Evolutionary conservation across 2,329 filamentous ascomycete genomes (phyloP).

Genomic region (Stagonosporopsis tanaceti): DNA sequence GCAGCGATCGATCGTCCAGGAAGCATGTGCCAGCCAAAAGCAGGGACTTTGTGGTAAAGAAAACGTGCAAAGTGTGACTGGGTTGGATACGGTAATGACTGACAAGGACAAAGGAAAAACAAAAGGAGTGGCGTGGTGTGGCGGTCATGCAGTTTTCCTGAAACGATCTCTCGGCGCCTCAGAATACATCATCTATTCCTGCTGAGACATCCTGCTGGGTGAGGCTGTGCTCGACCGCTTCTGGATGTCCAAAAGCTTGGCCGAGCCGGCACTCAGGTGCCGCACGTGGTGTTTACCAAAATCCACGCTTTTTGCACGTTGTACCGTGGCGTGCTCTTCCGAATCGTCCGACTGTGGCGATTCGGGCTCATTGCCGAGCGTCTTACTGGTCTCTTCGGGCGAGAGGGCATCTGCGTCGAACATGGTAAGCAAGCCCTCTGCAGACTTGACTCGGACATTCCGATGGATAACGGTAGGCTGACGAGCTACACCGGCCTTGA

Average conservation of each 20-base stretch:
- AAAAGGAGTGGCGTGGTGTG: constrained; percentile 47
- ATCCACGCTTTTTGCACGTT: constrained; percentile 76
- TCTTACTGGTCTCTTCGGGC: constrained; percentile 41
- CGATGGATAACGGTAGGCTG: constrained; percentile 72
- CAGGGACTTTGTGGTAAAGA: constrained; percentile 21
- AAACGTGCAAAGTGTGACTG: constrained; percentile 42
- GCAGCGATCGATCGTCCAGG: constrained; percentile 6
- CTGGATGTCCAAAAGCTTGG: constrained; percentile 72
- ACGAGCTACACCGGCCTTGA: constrained; percentile 62
- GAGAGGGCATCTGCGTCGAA: constrained; percentile 50
- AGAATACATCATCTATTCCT: constrained; percentile 30
- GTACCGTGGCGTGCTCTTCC: constrained; percentile 49
- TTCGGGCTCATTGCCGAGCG: constrained; percentile 40
- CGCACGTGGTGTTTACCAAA: constrained; percentile 71
- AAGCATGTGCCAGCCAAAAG: constrained; percentile 34
- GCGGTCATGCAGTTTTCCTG: constrained; percentile 36
- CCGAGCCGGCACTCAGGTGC: constrained; percentile 80
- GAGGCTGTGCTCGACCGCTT: constrained; percentile 45
- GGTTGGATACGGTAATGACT: constrained; percentile 36
- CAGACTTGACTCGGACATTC: constrained; percentile 65
- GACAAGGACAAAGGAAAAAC: constrained; percentile 46
- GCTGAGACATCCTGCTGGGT: constrained; percentile 32
- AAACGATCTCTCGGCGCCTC: constrained; percentile 24
- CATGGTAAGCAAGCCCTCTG: constrained; percentile 66
- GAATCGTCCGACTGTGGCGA: constrained; percentile 41